These are phyloP conservation scores for Cladosporium sp. DNA, from an alignment of 2,329 filamentous ascomycete species.

Conservation along the genomic window DNA sequence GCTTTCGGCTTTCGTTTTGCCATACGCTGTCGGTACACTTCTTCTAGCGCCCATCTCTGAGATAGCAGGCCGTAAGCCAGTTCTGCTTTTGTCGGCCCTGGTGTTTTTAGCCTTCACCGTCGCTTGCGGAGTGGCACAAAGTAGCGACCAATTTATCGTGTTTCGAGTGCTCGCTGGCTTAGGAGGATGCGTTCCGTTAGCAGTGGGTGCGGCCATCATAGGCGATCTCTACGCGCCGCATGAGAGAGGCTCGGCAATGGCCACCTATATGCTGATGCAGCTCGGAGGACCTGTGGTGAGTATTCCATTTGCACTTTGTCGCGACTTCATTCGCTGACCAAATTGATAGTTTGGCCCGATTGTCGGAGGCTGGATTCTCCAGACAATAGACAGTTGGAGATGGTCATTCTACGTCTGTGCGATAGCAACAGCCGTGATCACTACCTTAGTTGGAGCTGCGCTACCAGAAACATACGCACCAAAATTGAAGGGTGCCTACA, in stretches of 20 bases:
- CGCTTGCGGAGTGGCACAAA: conserved; percentile 31
- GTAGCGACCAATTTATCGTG: conserved; percentile 26
- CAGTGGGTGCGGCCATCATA: conserved; percentile 27
- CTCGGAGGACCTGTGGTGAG: conserved; percentile 25
- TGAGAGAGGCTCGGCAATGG: conserved; percentile 29
- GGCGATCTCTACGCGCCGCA: conserved; percentile 28
- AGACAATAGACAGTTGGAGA: conserved; percentile 39
- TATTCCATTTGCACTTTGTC: conserved; percentile 3
- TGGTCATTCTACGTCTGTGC: conserved; percentile 46
- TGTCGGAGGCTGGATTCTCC: conserved; percentile 37
- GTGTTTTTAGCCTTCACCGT: conserved; percentile 32
- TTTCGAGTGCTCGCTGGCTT: conserved; percentile 32
- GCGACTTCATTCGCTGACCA: conserved; percentile 1
- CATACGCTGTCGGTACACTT: conserved; percentile 30
- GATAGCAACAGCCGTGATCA: conserved; percentile 34
- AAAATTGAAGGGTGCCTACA: background rate
- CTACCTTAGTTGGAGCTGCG: conserved; percentile 35
- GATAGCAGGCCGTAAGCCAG: conserved; percentile 28
- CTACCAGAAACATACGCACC: conserved; percentile 29
- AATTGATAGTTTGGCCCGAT: conserved; percentile 22
- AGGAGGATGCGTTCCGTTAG: conserved; percentile 30
- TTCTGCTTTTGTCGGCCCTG: conserved; percentile 28
- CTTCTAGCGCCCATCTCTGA: conserved; percentile 30
- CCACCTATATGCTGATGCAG: conserved; percentile 28
- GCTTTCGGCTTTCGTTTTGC: conserved; percentile 32